phyloP scores from a whole-genome alignment of 306 rosid genomes.

The Vigna mungo region DNA sequence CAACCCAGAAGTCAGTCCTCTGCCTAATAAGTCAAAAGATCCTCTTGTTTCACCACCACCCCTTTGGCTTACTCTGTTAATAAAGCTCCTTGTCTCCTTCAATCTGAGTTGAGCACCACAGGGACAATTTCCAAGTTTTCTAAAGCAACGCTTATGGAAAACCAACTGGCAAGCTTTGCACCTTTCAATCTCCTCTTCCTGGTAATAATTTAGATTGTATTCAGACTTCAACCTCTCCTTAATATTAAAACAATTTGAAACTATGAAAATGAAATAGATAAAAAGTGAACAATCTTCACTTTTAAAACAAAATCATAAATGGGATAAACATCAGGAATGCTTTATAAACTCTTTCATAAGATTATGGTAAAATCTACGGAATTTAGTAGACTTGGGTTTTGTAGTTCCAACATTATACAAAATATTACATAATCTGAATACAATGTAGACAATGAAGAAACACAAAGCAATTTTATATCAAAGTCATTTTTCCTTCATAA shows the following conservation, averaged over 20 bases:
- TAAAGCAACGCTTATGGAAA: slow-evolving; percentile 82
- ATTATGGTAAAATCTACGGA: slow-evolving; percentile 17
- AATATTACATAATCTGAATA: not conserved
- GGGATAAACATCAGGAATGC: not conserved
- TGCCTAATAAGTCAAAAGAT: slow-evolving; percentile 60
- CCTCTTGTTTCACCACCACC: slow-evolving; percentile 51
- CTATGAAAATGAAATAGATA: not conserved
- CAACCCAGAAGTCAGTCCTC: slow-evolving; percentile 61
- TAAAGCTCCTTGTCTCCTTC: slow-evolving; percentile 51
- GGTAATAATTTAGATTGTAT: slow-evolving; percentile 52
- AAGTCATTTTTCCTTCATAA: not conserved
- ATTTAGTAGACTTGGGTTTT: not conserved
- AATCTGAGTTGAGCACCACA: slow-evolving; percentile 67
- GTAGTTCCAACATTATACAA: not conserved
- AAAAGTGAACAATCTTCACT: not conserved
- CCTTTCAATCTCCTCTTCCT: slow-evolving; percentile 80
- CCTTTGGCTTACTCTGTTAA: slow-evolving; percentile 42
- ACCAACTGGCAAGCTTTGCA: slow-evolving; percentile 75
- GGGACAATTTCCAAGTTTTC: slow-evolving; percentile 68
- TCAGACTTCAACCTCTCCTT: slow-evolving; percentile 9
- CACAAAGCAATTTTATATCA: not conserved
- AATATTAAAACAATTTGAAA: slow-evolving; percentile 28
- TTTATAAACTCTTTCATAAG: not conserved
- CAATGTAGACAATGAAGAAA: not conserved
- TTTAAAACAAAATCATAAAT: slow-evolving; percentile 1